A percentile compares a stretch with the other conserved stretches of the same genome.
Conservation (phyloP, 495 filamentous ascomycete genomes). For the Tuber brumale region DNA sequence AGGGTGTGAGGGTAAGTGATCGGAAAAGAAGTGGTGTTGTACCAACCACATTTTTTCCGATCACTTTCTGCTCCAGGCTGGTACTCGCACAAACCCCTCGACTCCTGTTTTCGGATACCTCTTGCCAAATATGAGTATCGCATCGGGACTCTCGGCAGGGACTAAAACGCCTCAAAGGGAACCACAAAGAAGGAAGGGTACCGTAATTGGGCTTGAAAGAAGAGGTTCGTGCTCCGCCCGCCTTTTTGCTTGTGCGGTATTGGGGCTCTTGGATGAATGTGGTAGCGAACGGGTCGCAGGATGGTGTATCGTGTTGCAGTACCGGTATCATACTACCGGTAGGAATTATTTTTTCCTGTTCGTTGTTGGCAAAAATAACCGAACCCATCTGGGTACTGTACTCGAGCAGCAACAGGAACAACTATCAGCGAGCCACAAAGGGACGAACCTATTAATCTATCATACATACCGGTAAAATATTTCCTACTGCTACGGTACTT, state of each 20-base stretch:
- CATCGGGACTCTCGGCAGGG: not conserved
- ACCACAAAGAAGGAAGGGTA: not conserved
- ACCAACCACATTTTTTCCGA: too few species aligned
- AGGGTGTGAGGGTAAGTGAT: too few species aligned
- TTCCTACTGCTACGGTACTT: not conserved
- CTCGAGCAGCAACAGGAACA: not conserved
- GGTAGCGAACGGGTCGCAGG: not conserved
- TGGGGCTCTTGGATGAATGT: not conserved
- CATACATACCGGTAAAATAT: too few species aligned
- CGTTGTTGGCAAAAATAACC: too few species aligned
- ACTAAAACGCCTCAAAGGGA: not conserved
- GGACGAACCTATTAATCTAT: not conserved
- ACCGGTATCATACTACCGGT: too few species aligned
- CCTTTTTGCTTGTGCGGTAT: not conserved
- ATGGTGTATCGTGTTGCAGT: not conserved
- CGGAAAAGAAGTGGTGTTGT: too few species aligned
- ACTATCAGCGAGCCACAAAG: not conserved
- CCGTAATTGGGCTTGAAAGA: not conserved
- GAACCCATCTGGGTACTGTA: too few species aligned
- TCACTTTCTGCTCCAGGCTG: too few species aligned
- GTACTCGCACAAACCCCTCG: not conserved
- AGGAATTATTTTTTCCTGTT: not conserved
- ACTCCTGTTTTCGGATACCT: not conserved
- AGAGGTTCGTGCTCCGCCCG: not conserved
- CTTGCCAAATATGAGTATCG: not conserved